These are phyloP conservation scores for Agrocybe praecox DNA, from an alignment of 768 basidiomycete species.

Conservation along the genomic window DNA sequence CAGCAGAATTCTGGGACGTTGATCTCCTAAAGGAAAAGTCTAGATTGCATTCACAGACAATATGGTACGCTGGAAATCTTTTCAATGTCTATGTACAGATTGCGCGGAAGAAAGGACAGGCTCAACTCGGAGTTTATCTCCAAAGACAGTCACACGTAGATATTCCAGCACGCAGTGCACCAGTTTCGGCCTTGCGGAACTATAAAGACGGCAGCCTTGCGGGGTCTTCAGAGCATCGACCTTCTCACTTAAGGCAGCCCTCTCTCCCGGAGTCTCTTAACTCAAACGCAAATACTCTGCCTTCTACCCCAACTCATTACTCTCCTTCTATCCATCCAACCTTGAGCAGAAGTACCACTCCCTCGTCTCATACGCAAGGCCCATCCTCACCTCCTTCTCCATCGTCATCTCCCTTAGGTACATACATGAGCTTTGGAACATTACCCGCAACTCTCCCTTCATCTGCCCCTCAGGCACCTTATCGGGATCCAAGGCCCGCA, in stretches of 20 bases:
- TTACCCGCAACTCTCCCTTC: constrained; percentile 15
- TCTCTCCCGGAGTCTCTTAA: constrained; percentile 29
- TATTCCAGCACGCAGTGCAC: constrained; percentile 72
- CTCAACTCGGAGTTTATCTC: constrained; percentile 86
- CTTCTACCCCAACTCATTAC: constrained; percentile 37
- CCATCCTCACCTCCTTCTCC: constrained; percentile 24
- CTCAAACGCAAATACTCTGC: constrained; percentile 13
- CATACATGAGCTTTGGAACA: constrained; percentile 12
- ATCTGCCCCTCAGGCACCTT: constrained; percentile 61
- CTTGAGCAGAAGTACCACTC: constrained; percentile 45
- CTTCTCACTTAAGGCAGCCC: constrained; percentile 27
- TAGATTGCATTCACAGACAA: constrained; percentile 79
- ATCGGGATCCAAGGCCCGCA: constrained; percentile 71
- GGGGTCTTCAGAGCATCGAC: constrained; percentile 6
- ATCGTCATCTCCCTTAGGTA: constrained; percentile 11
- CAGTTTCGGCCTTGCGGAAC: constrained; percentile 23
- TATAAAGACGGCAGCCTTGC: constrained; percentile 6
- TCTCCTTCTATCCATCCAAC: constrained; percentile 49
- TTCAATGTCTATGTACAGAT: constrained; percentile 92
- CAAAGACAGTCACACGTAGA: constrained; percentile 86
- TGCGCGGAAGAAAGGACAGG: constrained; percentile 73
- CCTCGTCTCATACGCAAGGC: constrained; percentile 11
- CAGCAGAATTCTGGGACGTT: constrained; percentile 90
- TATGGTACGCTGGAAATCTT: constrained; percentile 88
- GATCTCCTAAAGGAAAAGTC: constrained; percentile 83